Evolutionary conservation across 139 green algal species (phyloP).

Genomic region (Chlorella vulgaris): DNA sequence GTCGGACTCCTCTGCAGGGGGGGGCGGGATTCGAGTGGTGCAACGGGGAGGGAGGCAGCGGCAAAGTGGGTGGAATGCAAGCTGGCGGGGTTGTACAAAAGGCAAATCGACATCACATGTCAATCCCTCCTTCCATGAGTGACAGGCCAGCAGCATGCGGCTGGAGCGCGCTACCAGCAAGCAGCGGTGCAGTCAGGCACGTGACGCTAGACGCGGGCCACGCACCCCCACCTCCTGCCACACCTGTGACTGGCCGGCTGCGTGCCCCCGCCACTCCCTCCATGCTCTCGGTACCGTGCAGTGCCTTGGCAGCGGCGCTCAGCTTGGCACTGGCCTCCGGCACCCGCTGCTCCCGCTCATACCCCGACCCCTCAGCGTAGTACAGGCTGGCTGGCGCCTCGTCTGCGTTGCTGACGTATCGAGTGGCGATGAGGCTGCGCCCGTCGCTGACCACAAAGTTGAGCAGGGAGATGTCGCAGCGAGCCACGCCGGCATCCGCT

Average conservation of each 20-base stretch:
- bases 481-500: conserved; percentile 50
- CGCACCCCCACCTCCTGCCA: neutral
- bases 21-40: neutral
- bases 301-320: conserved; percentile 23
- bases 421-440: conserved; percentile 82
- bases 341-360: conserved; percentile 23
- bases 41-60: neutral
- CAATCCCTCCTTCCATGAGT: no score
- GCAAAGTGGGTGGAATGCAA: no score
- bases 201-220: no score
- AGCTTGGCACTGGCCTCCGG: neutral
- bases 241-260: conserved; percentile 6
- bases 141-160: no score
- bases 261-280: conserved; percentile 19
- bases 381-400: conserved; percentile 85
- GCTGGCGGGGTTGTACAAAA: no score
- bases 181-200: no score
- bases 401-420: conserved; percentile 71
- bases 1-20: conserved; percentile 51
- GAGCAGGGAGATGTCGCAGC: conserved; percentile 72
- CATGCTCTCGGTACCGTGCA: conserved; percentile 8
- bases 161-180: no score
- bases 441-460: conserved; percentile 95
- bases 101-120: no score
- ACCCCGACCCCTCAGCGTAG: conserved; percentile 70